A percentile compares a stretch with the other conserved stretches of the same genome.
phyloP scores from a whole-genome alignment of 202 grass and related monocot species.

The Digitaria exilis region DNA sequence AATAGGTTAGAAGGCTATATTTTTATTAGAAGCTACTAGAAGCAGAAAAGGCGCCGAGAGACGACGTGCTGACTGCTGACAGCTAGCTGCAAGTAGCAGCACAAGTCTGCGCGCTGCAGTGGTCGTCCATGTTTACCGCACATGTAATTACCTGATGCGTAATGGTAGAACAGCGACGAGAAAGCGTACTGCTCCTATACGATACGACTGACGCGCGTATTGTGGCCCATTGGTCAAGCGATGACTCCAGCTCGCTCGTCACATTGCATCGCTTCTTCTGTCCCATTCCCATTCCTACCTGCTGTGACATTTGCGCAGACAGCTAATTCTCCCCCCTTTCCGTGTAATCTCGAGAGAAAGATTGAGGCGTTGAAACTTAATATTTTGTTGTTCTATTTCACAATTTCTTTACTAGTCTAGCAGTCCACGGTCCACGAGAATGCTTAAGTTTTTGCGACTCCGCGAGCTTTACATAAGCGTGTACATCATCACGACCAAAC shows the following conservation, averaged over 20 bases:
- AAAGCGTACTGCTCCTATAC: not conserved
- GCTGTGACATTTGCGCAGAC: not conserved
- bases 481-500: not conserved
- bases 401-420: not conserved
- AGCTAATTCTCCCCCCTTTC: not conserved
- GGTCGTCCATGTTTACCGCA: not conserved
- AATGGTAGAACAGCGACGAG: not conserved
- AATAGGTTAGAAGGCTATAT: too few relatives aligned
- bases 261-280: not conserved
- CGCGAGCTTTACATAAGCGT: slow-evolving; percentile 12
- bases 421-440: slow-evolving; percentile 11
- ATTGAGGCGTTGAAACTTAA: not conserved
- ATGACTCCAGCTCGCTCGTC: not conserved
- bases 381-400: not conserved
- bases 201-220: not conserved
- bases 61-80: too few relatives aligned
- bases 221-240: not conserved
- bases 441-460: not conserved
- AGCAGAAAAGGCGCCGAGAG: too few relatives aligned
- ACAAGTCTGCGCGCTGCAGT: not conserved
- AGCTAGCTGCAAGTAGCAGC: not conserved
- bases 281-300: not conserved
- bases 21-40: too few relatives aligned
- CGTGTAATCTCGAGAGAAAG: not conserved
- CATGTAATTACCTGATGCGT: not conserved